Conservation (phyloP, 345 rosid genomes). For the Dovyalis caffra region DNA sequence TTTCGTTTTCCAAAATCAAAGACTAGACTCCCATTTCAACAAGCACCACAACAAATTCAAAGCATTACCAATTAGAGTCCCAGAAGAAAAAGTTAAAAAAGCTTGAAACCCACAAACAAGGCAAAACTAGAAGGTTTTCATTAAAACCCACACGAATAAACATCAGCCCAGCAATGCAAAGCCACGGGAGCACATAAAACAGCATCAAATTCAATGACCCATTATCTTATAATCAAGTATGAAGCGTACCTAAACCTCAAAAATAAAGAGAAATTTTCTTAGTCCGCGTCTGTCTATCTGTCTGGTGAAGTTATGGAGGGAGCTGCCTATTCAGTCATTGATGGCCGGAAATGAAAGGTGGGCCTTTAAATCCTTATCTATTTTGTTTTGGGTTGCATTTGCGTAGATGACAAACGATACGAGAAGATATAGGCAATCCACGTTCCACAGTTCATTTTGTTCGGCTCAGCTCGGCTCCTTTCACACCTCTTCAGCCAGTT, state of each 20-base stretch:
- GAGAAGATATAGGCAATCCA: background rate
- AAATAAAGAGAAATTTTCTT: too few relatives aligned
- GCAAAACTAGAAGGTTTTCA: too few relatives aligned
- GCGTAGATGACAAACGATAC: background rate
- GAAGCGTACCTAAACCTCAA: conserved; percentile 20
- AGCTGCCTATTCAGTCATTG: too few relatives aligned
- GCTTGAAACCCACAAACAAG: too few relatives aligned
- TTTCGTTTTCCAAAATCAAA: conserved; percentile 4
- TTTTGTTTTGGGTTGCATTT: conserved; percentile 1
- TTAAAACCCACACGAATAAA: background rate
- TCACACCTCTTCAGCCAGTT: too few relatives aligned
- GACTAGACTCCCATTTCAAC: background rate
- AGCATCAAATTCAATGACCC: conserved; percentile 8
- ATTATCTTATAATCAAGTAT: conserved; percentile 5
- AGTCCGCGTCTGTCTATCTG: too few relatives aligned
- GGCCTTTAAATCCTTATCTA: conserved; percentile 47
- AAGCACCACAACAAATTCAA: too few relatives aligned
- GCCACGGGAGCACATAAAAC: background rate
- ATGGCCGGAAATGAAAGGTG: conserved; percentile 50
- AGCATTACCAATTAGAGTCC: too few relatives aligned
- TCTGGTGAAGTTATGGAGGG: too few relatives aligned
- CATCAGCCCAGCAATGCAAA: background rate
- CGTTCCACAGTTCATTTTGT: background rate
- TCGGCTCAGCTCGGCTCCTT: too few relatives aligned
- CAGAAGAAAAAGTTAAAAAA: too few relatives aligned